phyloP scores from a whole-genome alignment of 306 rosid genomes.

The Cicer yamashitae region DNA sequence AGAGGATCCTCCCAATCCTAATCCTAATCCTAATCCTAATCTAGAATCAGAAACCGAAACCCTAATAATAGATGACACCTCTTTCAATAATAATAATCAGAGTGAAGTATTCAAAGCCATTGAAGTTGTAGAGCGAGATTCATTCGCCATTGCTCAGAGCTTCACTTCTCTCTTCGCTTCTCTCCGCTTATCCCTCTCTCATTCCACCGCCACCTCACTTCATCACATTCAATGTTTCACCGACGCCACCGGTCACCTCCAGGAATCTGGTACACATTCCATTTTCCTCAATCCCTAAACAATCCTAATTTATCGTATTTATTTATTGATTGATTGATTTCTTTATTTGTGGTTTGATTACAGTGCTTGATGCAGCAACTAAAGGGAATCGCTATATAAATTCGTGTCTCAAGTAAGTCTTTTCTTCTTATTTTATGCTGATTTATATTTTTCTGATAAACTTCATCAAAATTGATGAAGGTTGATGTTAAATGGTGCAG shows the following conservation, averaged over 20 bases:
- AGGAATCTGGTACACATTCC: constrained; percentile 68
- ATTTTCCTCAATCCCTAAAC: too few species aligned
- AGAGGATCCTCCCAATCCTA: not conserved
- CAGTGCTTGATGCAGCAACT: constrained; percentile 85
- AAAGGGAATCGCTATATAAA: constrained; percentile 86
- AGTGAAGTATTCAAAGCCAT: constrained; percentile 65
- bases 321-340: not conserved
- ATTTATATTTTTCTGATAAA: not conserved
- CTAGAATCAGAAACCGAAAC: constrained; percentile 39
- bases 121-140: constrained; percentile 77
- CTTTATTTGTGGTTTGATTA: constrained; percentile 1
- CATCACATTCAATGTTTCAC: constrained; percentile 80
- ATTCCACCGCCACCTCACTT: constrained; percentile 67
- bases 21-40: constrained; percentile 9
- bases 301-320: not conserved
- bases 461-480: not conserved
- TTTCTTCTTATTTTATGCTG: not conserved
- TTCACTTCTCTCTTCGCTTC: constrained; percentile 81
- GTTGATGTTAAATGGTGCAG: constrained; percentile 51
- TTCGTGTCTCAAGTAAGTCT: constrained; percentile 90
- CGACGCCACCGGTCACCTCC: constrained; percentile 91
- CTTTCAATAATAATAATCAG: constrained; percentile 42
- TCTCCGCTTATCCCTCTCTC: constrained; percentile 75
- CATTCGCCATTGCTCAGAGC: constrained; percentile 77
- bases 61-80: constrained; percentile 42